Evolutionary conservation across 106 monocot genomes (phyloP), one percentile per base, ranked within the genome.

Genomic region (Xerophyta viscosa): DNA sequence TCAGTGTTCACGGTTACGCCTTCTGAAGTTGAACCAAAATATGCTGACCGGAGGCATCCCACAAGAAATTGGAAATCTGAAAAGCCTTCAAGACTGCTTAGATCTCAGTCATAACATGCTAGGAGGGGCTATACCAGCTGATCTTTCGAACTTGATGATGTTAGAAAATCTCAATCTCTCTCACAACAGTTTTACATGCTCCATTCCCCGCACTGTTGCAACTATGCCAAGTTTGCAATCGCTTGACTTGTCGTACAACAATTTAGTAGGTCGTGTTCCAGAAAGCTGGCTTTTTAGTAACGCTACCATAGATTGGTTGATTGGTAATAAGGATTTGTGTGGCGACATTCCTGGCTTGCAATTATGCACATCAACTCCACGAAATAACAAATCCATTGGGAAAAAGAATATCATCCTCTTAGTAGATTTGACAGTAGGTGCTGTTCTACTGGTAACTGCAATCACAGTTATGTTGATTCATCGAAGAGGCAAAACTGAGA

Each of bases 191-290:
- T 14, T 44, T 14, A 8, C 49, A 17, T 56, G 71, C 41, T 0
- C 14, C 29, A 28, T 71, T 20, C 56, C 63, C 1, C 56, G 49
- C 15, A 41, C 56, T 11, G 57, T 71, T 8, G 41, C 19, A 22
- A 2, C 41, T 50, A 54, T 10, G 43, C 8, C 8, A 15, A 64
- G 71, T 21, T 57, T 71, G 25, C 21, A 27, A 29, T 23, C 50
- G 8, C 29, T 69, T 20, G 61, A 69, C 36, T 30, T 69, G 54
- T 69, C 69, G 27, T 69, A 41, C 53, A 69, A 69, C 23, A 26
- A 46, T 33, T 24, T 69, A 9, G 41, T 41, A 15, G 68, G 68
- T 6, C 59, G 42, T 0, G 0, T 68, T 23, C 68, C 59, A 13
- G 28, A 43, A 14, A 37, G 41, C 22, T 33, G 57, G 26, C 11